Evolutionary conservation across 2,329 filamentous ascomycete genomes (phyloP).

Genomic region (Diaporthe australafricana): DNA sequence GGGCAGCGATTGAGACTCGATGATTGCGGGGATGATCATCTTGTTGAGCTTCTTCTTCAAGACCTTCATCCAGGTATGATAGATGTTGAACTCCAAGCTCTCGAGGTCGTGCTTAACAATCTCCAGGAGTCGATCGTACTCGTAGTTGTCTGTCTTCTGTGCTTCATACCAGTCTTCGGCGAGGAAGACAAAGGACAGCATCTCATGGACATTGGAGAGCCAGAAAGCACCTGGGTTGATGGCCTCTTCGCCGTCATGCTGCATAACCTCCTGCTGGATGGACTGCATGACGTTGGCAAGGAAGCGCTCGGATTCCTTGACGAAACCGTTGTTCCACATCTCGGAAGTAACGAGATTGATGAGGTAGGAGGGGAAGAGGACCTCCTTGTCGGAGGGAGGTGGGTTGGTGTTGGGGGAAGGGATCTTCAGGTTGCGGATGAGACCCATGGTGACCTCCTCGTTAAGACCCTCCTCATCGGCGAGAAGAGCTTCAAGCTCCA

Average conservation of each 20-base stretch:
- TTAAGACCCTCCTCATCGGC: slow-evolving; percentile 96
- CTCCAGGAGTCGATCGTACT: slow-evolving; percentile 96
- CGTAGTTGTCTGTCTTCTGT: slow-evolving; percentile 99
- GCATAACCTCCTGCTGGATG: slow-evolving; percentile 99
- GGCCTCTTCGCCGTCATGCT: slow-evolving; percentile 96
- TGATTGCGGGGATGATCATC: slow-evolving; percentile 99
- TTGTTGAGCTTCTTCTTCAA: slow-evolving; percentile 99
- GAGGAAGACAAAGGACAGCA: slow-evolving; percentile 99
- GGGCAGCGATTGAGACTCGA: slow-evolving; percentile 97
- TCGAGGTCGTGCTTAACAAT: slow-evolving; percentile 99
- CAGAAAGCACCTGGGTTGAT: slow-evolving; percentile 98
- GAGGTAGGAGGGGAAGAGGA: slow-evolving; percentile 97
- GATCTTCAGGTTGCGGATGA: slow-evolving; percentile 97
- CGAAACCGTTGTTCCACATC: slow-evolving; percentile 99
- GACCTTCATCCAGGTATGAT: slow-evolving; percentile 99
- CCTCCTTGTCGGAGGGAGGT: slow-evolving; percentile 96
- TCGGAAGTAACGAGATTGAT: slow-evolving; percentile 99
- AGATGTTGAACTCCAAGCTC: slow-evolving; percentile 99
- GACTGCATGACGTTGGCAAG: slow-evolving; percentile 99
- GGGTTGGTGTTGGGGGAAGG: slow-evolving; percentile 88
- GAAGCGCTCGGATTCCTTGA: slow-evolving; percentile 99
- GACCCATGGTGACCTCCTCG: slow-evolving; percentile 94
- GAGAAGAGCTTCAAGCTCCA: slow-evolving; percentile 92
- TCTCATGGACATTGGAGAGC: slow-evolving; percentile 99
- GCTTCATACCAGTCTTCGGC: slow-evolving; percentile 99